phyloP scores from a whole-genome alignment of 2,329 filamentous ascomycete species.

The Ascosphaera apis region DNA sequence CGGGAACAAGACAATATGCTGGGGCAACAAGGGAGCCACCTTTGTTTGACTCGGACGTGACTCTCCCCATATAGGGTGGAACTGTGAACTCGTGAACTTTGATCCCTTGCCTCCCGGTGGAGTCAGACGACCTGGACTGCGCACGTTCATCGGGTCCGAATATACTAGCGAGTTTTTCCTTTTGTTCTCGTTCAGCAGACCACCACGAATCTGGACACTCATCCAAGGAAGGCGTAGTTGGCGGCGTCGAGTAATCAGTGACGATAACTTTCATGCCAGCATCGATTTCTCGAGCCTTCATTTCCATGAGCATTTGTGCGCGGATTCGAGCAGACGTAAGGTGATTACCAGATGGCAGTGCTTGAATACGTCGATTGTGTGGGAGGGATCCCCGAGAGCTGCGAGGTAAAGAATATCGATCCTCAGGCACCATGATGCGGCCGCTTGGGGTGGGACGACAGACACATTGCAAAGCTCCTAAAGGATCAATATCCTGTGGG shows the following conservation, averaged over 20 bases:
- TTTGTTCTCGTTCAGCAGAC: conserved; percentile 6
- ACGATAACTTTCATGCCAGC: conserved; percentile 18
- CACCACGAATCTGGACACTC: conserved; percentile 12
- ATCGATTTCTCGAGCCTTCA: conserved; percentile 18
- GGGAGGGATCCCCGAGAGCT: conserved; percentile 21
- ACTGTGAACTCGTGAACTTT: conserved; percentile 19
- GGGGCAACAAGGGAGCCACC: conserved; percentile 9
- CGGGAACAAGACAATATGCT: conserved; percentile 18
- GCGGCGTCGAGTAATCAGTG: conserved; percentile 18
- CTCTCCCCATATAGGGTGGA: conserved; percentile 20
- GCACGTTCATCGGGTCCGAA: conserved; percentile 2
- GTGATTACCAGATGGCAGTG: conserved; percentile 20
- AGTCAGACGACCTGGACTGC: conserved; percentile 1
- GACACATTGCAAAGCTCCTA: conserved; percentile 20
- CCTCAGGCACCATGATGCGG: conserved; percentile 17
- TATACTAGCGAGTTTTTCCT: conserved; percentile 9
- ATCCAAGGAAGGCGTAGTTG: conserved; percentile 6
- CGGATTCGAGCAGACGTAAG: conserved; percentile 22
- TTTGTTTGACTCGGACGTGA: conserved; percentile 4
- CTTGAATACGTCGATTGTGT: conserved; percentile 13
- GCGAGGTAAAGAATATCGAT: conserved; percentile 18
- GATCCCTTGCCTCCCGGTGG: conserved; percentile 8
- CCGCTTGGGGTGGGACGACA: conserved; percentile 18
- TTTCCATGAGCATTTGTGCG: conserved; percentile 22
- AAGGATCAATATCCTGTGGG: conserved; percentile 21